phyloP scores from a whole-genome alignment of 179 eudicot genomes.

The Spinacia oleracea region DNA sequence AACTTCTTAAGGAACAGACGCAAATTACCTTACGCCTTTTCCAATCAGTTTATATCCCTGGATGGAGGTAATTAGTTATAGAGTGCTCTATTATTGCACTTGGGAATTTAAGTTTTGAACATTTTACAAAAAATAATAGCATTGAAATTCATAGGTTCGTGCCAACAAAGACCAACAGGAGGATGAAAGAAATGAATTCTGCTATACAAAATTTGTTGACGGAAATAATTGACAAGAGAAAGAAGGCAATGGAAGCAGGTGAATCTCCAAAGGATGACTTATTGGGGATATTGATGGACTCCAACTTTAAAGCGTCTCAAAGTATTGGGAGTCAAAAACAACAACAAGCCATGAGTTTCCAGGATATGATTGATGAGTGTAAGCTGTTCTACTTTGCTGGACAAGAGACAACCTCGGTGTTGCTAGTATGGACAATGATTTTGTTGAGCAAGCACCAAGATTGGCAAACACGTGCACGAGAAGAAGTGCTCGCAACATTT shows the following conservation, averaged over 20 bases:
- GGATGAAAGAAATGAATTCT: constrained; percentile 32
- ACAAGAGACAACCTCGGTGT: constrained; percentile 48
- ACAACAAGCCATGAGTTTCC: constrained; percentile 25
- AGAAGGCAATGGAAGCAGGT: constrained; percentile 40
- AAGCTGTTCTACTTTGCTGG: constrained; percentile 58
- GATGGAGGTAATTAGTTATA: constrained; percentile 55
- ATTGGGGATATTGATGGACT: constrained; percentile 45
- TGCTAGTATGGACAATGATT: constrained; percentile 47
- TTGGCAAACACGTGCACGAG: constrained; percentile 51
- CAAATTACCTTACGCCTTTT: constrained; percentile 26
- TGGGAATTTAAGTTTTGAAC: too few relatives aligned
- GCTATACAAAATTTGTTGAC: constrained; percentile 31
- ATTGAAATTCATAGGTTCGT: constrained; percentile 34
- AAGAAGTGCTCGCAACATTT: constrained; percentile 41
- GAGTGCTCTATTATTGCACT: too few relatives aligned
- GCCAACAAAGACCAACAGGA: constrained; percentile 55
- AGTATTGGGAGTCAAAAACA: neutral
- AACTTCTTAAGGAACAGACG: constrained; percentile 50
- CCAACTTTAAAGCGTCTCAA: constrained; percentile 35
- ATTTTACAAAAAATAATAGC: too few relatives aligned
- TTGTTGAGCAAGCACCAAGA: constrained; percentile 42
- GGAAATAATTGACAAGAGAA: constrained; percentile 36
- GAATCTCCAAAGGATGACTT: constrained; percentile 40
- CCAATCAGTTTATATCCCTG: constrained; percentile 40
- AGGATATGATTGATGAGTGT: constrained; percentile 55